Evolutionary conservation across 2,329 filamentous ascomycete genomes (phyloP).

Genomic region (Geosmithia morbida): DNA sequence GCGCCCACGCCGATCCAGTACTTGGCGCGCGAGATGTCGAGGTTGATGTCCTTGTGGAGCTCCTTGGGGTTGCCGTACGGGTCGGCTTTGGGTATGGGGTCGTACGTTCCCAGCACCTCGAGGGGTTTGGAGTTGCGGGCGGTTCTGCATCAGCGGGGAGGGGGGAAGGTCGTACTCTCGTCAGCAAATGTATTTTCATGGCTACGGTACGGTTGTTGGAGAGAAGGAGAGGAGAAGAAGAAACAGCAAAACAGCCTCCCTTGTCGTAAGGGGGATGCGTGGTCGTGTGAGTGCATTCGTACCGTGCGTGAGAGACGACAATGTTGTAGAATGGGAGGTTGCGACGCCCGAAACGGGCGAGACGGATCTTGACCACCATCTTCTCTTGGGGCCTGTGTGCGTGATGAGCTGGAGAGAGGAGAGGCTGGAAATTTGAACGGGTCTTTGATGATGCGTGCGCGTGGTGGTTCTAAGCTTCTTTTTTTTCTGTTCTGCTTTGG

Average conservation of each 20-base stretch:
- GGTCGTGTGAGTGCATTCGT: slow-evolving; percentile 8
- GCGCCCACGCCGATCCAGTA: slow-evolving; percentile 98
- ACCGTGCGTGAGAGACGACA: slow-evolving; percentile 86
- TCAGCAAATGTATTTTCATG: not conserved
- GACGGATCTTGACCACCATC: slow-evolving; percentile 90
- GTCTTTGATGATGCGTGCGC: not conserved
- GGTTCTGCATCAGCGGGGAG: slow-evolving; percentile 51
- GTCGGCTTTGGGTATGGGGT: slow-evolving; percentile 49
- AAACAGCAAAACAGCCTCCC: too few relatives aligned
- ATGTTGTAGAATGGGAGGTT: slow-evolving; percentile 97
- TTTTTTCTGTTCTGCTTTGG: too few relatives aligned
- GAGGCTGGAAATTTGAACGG: slow-evolving; percentile 2
- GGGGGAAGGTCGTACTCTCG: too few relatives aligned
- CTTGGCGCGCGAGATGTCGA: slow-evolving; percentile 67
- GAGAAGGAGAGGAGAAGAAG: too few relatives aligned
- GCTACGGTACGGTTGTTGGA: not conserved
- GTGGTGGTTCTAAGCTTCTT: too few relatives aligned
- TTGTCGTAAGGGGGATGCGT: too few relatives aligned
- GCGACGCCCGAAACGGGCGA: slow-evolving; percentile 82
- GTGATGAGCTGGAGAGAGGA: not conserved
- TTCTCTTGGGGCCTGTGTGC: not conserved
- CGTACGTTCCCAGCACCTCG: slow-evolving; percentile 78
- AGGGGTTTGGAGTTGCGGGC: slow-evolving; percentile 79
- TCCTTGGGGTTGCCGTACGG: slow-evolving; percentile 47
- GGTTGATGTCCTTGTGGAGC: slow-evolving; percentile 79